A percentile compares a stretch with the other conserved stretches of the same genome.
These are phyloP conservation scores for Dactylellina leptospora DNA, from an alignment of 2,329 filamentous ascomycete species.

Conservation along the genomic window DNA sequence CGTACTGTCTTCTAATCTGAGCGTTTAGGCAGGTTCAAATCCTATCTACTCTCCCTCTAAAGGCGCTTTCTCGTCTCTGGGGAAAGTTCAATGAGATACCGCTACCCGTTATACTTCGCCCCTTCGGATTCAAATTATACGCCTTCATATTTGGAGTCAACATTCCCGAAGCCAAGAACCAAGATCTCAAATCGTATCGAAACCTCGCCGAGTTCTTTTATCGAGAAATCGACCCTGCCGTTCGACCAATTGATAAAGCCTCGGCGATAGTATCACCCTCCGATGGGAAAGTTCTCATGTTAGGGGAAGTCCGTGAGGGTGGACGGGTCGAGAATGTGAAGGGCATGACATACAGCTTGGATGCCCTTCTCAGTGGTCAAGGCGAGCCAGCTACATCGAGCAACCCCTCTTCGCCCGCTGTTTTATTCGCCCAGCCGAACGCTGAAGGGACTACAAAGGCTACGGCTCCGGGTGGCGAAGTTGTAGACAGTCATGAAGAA, in stretches of 20 bases:
- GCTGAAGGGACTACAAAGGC: slow-evolving; percentile 58
- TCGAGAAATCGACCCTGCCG: slow-evolving; percentile 87
- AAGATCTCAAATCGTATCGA: slow-evolving; percentile 86
- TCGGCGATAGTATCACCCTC: slow-evolving; percentile 85
- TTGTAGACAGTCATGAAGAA: slow-evolving; percentile 83
- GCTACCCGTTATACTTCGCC: slow-evolving; percentile 85
- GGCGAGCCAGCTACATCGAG: slow-evolving; percentile 64
- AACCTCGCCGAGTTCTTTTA: slow-evolving; percentile 98
- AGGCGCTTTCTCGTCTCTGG: slow-evolving; percentile 88
- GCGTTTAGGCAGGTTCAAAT: slow-evolving; percentile 77
- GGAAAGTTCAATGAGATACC: slow-evolving; percentile 88
- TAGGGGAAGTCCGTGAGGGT: slow-evolving; percentile 81
- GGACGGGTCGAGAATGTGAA: slow-evolving; percentile 99
- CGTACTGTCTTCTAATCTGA: neutral
- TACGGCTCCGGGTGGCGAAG: slow-evolving; percentile 66
- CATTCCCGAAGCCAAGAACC: slow-evolving; percentile 84
- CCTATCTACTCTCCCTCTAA: slow-evolving; percentile 91
- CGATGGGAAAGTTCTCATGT: slow-evolving; percentile 90
- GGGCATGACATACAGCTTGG: slow-evolving; percentile 95
- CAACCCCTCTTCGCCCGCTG: slow-evolving; percentile 57
- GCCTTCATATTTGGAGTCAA: slow-evolving; percentile 90
- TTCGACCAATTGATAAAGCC: slow-evolving; percentile 81
- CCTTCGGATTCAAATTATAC: slow-evolving; percentile 91
- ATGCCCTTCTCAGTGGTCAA: slow-evolving; percentile 78
- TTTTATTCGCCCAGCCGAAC: slow-evolving; percentile 58